phyloP scores from a whole-genome alignment of 805 yeast species.

The Candida alai region DNA sequence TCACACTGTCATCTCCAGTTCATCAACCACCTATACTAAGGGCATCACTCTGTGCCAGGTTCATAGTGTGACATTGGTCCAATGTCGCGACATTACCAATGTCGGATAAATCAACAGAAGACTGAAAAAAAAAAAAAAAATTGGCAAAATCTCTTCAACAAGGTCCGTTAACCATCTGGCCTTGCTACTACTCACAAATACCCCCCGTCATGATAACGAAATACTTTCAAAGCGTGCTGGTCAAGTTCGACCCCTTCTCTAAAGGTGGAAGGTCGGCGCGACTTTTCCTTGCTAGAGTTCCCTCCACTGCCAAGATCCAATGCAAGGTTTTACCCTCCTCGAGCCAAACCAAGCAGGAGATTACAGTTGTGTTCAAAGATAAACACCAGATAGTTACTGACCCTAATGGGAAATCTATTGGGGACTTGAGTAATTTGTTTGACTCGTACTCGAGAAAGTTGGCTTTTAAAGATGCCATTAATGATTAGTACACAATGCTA shows the following conservation, averaged over 20 bases:
- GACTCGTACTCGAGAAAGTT: conserved; percentile 82
- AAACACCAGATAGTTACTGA: conserved; percentile 66
- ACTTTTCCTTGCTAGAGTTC: conserved; percentile 72
- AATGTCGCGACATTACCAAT: too few relatives aligned
- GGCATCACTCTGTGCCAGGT: too few relatives aligned
- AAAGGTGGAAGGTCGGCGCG: conserved; percentile 77
- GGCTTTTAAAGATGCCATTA: conserved; percentile 67
- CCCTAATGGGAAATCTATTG: conserved; percentile 53
- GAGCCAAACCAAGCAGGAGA: conserved; percentile 50
- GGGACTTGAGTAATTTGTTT: conserved; percentile 61
- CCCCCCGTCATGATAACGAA: conserved; percentile 88
- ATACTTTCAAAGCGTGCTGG: conserved; percentile 73
- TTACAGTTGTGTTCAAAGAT: conserved; percentile 76
- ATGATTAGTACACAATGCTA: conserved; percentile 13
- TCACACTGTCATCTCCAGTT: too few relatives aligned
- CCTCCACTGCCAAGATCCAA: conserved; percentile 68
- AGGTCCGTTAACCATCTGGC: too few relatives aligned
- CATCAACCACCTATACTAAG: too few relatives aligned
- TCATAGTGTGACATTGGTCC: too few relatives aligned
- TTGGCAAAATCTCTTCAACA: too few relatives aligned
- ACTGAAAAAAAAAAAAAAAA: too few relatives aligned
- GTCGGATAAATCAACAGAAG: too few relatives aligned
- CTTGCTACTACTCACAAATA: too few relatives aligned
- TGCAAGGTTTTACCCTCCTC: conserved; percentile 52
- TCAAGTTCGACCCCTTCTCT: conserved; percentile 76